Evolutionary conservation across 2,329 filamentous ascomycete species (phyloP).

Genomic region (Paraphoma sp.): DNA sequence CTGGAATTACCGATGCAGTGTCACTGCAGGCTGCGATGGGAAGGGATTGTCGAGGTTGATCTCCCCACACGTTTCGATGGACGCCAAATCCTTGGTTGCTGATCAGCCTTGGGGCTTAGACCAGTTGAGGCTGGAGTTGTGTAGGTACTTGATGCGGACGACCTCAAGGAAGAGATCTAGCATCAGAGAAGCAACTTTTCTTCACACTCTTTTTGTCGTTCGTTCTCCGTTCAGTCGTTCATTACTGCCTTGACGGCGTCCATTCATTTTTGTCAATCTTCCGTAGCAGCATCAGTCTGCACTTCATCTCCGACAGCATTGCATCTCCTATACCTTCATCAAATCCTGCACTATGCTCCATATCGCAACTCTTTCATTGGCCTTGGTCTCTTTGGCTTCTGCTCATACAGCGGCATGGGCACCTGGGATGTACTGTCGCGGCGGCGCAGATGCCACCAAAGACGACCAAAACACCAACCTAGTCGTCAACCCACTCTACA

Average conservation of each 20-base stretch:
- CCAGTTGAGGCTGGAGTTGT: neutral
- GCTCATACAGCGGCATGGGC: constrained; percentile 49
- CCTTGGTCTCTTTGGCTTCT: constrained; percentile 19
- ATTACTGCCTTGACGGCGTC: constrained; percentile 21
- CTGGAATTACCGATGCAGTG: neutral
- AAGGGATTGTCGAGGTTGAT: neutral
- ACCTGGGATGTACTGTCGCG: constrained; percentile 52
- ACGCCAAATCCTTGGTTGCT: constrained; percentile 2
- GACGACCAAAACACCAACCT: constrained; percentile 55
- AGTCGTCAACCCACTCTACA: constrained; percentile 55
- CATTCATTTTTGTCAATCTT: constrained; percentile 11
- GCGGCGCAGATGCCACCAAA: constrained; percentile 31
- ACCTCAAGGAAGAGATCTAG: neutral
- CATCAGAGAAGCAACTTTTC: neutral
- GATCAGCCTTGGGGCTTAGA: neutral
- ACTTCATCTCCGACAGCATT: neutral
- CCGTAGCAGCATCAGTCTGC: constrained; percentile 3
- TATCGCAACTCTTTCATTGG: constrained; percentile 12
- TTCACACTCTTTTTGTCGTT: constrained; percentile 1
- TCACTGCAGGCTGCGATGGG: neutral
- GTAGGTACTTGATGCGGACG: neutral
- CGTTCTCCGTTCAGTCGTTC: neutral
- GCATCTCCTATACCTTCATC: neutral
- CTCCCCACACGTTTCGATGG: constrained; percentile 7
- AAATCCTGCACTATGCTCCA: constrained; percentile 14